Conservation (phyloP, 306 rosid genomes). For the Vigna reflexopilosa region DNA sequence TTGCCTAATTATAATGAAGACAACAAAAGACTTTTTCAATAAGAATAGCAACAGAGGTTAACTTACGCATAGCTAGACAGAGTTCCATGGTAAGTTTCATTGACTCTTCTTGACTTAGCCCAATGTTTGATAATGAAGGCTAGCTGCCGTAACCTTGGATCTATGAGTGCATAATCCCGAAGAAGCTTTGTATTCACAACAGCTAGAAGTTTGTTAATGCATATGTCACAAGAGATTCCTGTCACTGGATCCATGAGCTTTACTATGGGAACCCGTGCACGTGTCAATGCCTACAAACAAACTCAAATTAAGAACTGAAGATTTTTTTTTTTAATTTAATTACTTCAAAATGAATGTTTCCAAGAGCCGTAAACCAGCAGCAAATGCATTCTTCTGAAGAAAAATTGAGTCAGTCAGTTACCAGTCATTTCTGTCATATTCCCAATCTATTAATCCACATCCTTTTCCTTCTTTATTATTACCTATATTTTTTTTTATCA, state of each 20-base stretch:
- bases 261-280: conserved; percentile 97
- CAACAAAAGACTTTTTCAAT: not conserved
- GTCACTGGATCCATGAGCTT: conserved; percentile 96
- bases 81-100: conserved; percentile 97
- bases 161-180: conserved; percentile 80
- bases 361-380: conserved; percentile 7
- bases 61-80: conserved; percentile 99
- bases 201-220: conserved; percentile 94
- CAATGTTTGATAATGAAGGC: conserved; percentile 93
- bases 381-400: not conserved
- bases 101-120: conserved; percentile 98
- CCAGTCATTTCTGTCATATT: not conserved
- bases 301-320: conserved; percentile 26
- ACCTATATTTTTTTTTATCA: not conserved
- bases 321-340: conserved; percentile 11
- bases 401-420: not conserved
- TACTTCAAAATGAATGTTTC: conserved; percentile 21
- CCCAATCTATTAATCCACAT: not conserved
- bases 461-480: conserved; percentile 3
- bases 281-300: conserved; percentile 87
- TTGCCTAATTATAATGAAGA: not conserved
- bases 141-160: conserved; percentile 76
- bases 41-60: conserved; percentile 38
- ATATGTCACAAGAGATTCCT: conserved; percentile 91
- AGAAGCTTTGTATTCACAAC: conserved; percentile 95